Conservation (phyloP, 345 rosid species). For the Eucalyptus curtisii region DNA sequence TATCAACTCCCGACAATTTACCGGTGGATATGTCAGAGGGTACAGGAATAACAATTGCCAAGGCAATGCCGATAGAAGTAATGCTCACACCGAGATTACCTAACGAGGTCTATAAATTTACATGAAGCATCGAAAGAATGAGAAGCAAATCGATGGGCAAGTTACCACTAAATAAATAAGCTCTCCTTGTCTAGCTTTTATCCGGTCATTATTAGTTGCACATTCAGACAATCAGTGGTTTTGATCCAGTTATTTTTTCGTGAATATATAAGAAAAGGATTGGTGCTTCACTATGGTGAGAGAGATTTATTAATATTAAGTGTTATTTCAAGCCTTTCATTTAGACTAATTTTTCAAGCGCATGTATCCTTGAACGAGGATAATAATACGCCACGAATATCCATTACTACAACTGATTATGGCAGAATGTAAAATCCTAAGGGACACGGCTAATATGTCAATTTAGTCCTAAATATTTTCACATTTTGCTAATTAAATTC, state of each 20-base stretch:
- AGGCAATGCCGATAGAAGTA: constrained; percentile 2
- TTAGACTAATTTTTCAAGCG: background rate
- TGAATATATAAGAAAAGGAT: background rate
- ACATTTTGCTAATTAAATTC: no score
- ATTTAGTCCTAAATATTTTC: no score
- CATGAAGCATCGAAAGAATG: background rate
- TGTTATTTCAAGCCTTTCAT: background rate
- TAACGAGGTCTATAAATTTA: background rate
- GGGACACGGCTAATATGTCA: no score
- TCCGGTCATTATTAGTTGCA: background rate
- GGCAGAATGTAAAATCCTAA: background rate
- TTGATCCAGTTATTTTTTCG: background rate
- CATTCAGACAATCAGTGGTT: background rate
- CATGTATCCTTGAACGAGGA: background rate
- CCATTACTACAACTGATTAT: no score
- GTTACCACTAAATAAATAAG: background rate
- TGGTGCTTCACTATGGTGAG: background rate
- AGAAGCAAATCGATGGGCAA: background rate
- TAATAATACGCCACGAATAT: background rate
- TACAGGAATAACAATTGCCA: background rate
- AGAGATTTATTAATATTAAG: background rate
- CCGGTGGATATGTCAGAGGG: constrained; percentile 8
- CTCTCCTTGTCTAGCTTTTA: background rate
- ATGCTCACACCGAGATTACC: constrained; percentile 2
- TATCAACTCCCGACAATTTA: background rate